These are phyloP conservation scores for Noccaea caerulescens DNA, from an alignment of 345 rosid genomes.

Conservation along the genomic window DNA sequence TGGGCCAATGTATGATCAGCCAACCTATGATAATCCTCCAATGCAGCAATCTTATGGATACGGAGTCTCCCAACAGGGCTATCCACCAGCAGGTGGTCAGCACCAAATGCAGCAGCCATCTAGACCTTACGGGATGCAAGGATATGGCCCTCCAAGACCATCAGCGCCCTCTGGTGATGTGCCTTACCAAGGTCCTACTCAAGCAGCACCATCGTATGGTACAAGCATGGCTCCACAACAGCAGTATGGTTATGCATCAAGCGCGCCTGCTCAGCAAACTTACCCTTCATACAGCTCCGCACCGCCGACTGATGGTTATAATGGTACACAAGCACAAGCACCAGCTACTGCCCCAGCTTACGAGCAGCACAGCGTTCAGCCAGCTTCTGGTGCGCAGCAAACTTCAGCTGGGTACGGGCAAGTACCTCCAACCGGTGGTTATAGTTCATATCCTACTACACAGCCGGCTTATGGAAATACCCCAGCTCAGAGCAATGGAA, in stretches of 20 bases:
- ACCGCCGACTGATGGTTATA: constrained; percentile 62
- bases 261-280: constrained; percentile 63
- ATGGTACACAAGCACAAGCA: constrained; percentile 46
- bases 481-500: constrained; percentile 55
- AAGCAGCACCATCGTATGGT: constrained; percentile 62
- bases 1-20: constrained; percentile 77
- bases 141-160: constrained; percentile 64
- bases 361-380: constrained; percentile 52
- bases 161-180: constrained; percentile 36
- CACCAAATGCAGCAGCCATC: constrained; percentile 66
- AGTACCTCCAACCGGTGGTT: constrained; percentile 54
- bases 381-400: constrained; percentile 48
- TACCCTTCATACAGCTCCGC: constrained; percentile 65
- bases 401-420: constrained; percentile 56
- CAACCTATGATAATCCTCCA: constrained; percentile 59
- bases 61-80: constrained; percentile 64
- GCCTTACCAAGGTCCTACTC: constrained; percentile 57
- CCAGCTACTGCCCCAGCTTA: constrained; percentile 51
- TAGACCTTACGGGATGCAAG: constrained; percentile 63
- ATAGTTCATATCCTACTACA: constrained; percentile 58
- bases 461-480: constrained; percentile 66
- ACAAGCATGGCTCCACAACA: constrained; percentile 59
- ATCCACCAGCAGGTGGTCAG: constrained; percentile 62
- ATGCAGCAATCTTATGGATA: constrained; percentile 64
- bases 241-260: constrained; percentile 67